phyloP scores from a whole-genome alignment of 257 asterid genomes.

The Solanum clarkiae region DNA sequence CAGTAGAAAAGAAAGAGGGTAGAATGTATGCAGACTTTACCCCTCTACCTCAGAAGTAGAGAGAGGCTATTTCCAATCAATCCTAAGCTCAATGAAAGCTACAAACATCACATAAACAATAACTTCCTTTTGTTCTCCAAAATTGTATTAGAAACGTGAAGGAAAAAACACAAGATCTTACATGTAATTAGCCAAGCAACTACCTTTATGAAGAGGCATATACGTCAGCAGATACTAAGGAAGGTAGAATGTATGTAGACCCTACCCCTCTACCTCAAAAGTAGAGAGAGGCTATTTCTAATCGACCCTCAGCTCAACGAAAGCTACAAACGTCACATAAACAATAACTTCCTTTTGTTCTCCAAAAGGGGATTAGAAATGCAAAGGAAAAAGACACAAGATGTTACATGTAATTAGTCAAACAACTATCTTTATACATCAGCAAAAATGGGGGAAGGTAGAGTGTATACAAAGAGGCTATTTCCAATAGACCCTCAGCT shows the following conservation, averaged over 20 bases:
- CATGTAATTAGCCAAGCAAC: slow-evolving; percentile 70
- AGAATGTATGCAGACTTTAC: too few relatives aligned
- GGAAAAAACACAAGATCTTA: slow-evolving; percentile 16
- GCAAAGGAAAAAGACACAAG: background rate
- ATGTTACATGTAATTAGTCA: slow-evolving; percentile 61
- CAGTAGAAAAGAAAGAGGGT: slow-evolving; percentile 21
- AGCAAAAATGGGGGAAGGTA: slow-evolving; percentile 22
- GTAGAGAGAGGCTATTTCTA: background rate
- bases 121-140: background rate
- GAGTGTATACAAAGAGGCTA: background rate
- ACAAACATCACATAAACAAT: background rate
- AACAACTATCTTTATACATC: slow-evolving; percentile 40
- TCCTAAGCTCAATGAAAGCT: background rate
- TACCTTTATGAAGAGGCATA: background rate
- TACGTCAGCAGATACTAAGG: slow-evolving; percentile 3
- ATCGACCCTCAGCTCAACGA: background rate
- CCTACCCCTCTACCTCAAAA: background rate
- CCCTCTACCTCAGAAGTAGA: background rate
- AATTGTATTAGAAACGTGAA: background rate
- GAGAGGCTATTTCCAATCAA: background rate
- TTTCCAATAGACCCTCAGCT: background rate
- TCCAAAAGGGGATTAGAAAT: background rate
- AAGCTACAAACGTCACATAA: background rate
- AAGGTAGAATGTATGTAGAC: too few relatives aligned
- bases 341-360: background rate